Evolutionary conservation across 805 yeast species (phyloP), one percentile per base, ranked within the genome.

Genomic region (Schwanniomyces sp.): DNA sequence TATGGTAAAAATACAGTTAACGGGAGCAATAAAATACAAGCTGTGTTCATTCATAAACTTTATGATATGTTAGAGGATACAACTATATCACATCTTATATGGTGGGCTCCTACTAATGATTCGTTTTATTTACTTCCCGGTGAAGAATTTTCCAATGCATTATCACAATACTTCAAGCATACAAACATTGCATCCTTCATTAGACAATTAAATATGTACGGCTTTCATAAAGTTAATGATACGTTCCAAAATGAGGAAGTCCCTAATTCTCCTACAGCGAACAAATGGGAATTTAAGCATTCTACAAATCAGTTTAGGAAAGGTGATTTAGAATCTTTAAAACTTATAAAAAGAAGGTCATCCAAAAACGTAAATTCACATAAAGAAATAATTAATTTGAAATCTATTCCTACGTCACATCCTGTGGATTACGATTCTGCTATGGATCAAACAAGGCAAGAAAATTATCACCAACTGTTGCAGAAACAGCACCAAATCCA

Each of bases 11-110:
- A 34, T 14, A 17, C 7, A n/a, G n/a, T 16, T 7, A 32, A 37
- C 37, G 43, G 40, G 29, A 34, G 26, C 16, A 18, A 21, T 12
- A 71, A 71, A 47, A 67, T 75, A 24, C 76, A 71, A 57, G 71
- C 69, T 41, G 78, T 59, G 45, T 92, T 92, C 69, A 88, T 91
- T 50, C 96, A 91, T 67, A 92, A 92, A 63, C 78, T 92, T 24
- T 91, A 88, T 73, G 83, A 86, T 52, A 92, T 92, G 95, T 77
- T 92, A 42, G 96, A 91, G 57, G 97, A 92, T 61, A 72, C 73
- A 2, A 67, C 79, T 26, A 70, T 92, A 29, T 70, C 79, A 47
- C 94, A 86, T 60, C 75, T 92, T 34, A 92, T 92, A 21, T 85
- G 92, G 84, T 92, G 98, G 97, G 68, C 89, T 1, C 74, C 80